Evolutionary conservation across 192 early-diverging fungal species (phyloP), one percentile per base, ranked within the genome.

Genomic region (Thoreauomyces humboldtii): DNA sequence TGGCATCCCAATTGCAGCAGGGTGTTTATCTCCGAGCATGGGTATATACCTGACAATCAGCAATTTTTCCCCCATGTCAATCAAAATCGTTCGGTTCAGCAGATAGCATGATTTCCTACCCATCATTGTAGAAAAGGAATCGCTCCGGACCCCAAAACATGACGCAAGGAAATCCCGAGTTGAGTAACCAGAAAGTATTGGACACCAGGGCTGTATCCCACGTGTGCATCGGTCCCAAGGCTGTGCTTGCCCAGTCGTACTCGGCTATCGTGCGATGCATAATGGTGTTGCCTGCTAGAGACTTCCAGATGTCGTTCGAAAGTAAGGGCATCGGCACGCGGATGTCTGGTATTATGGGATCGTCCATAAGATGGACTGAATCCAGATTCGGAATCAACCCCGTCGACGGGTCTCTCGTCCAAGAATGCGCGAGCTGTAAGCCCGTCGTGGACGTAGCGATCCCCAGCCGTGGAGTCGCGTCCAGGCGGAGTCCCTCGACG

Each of bases 71-170:
- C n/a, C n/a, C n/a, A n/a, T n/a, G n/a, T n/a, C n/a, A n/a, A n/a
- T n/a, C n/a, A n/a, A n/a, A n/a, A n/a, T n/a, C n/a, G n/a, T n/a
- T n/a, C n/a, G n/a, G n/a, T n/a, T n/a, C n/a, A n/a, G n/a, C n/a
- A n/a, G n/a, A n/a, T n/a, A n/a, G n/a, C n/a, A n/a, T n/a, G n/a
- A n/a, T n/a, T n/a, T n/a, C n/a, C n/a, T n/a, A n/a, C n/a, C 25
- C 58, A 31, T 52, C 57, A 45, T 69, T 69, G 46, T 69, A 65
- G 15, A 65, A 41, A 19, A 65, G 15, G 37, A 14, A 19, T 31
- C 36, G n/a, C 14, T 7, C 34, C 24, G 22, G 28, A 0, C 63
- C 63, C 63, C 63, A 65, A 27, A 56, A 54, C 14, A 65, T 21
- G 11, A 65, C 21, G 0, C 53, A 28, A 12, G 63, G 51, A 44